Evolutionary conservation across 1,284 basidiomycete species (phyloP).

Genomic region (Gymnopus androsaceus): DNA sequence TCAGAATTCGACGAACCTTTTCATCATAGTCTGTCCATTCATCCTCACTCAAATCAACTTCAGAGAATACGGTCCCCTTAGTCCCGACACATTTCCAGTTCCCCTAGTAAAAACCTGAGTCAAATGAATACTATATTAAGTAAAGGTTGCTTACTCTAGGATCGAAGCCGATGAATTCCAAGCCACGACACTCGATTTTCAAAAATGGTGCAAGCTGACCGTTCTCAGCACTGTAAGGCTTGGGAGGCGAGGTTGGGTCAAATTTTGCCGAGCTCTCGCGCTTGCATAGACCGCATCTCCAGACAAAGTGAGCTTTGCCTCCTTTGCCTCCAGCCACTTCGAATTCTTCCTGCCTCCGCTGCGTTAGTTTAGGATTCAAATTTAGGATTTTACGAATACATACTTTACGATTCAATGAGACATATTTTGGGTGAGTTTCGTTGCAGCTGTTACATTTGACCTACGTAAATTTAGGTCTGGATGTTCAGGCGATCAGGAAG

Average conservation of each 20-base stretch:
- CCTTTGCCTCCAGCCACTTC: constrained; percentile 67
- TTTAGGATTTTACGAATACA: constrained; percentile 20
- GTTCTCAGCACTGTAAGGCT: constrained; percentile 62
- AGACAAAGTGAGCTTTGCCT: constrained; percentile 73
- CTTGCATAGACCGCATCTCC: constrained; percentile 76
- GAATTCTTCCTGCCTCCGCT: constrained; percentile 53
- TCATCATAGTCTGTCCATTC: constrained; percentile 86
- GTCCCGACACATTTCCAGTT: constrained; percentile 70
- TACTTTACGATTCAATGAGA: constrained; percentile 70
- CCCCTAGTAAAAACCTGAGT: constrained; percentile 45
- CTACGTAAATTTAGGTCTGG: constrained; percentile 38
- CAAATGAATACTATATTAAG: constrained; percentile 13
- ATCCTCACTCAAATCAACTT: constrained; percentile 61
- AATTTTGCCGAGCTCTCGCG: constrained; percentile 81
- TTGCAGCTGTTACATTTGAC: constrained; percentile 80
- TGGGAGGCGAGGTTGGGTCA: constrained; percentile 49
- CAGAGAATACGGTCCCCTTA: constrained; percentile 52
- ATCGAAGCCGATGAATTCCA: constrained; percentile 76
- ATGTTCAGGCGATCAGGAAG: neutral
- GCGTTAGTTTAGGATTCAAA: constrained; percentile 7
- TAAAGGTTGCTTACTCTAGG: constrained; percentile 45
- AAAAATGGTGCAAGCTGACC: constrained; percentile 63
- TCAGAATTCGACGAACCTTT: constrained; percentile 36
- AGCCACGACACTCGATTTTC: constrained; percentile 73
- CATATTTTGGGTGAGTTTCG: constrained; percentile 69